A percentile compares a stretch with the other conserved stretches of the same genome.
phyloP scores from a whole-genome alignment of 1,139 yeast species.

The Fermentozyma sake region DNA sequence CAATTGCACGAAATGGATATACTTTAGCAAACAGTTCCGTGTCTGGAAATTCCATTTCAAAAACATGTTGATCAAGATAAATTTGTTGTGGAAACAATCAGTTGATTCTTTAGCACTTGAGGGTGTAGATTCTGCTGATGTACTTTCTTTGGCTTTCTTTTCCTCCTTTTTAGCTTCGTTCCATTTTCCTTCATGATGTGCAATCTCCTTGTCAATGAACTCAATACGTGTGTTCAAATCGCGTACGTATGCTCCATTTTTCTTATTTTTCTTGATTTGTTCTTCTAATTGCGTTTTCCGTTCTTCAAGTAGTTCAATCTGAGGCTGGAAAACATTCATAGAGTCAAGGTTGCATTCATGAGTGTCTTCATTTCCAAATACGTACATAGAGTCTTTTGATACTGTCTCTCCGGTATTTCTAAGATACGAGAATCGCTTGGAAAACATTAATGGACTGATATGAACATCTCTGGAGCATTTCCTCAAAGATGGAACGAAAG shows the following conservation, averaged over 20 bases:
- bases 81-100: slow-evolving; percentile 37
- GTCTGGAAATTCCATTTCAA: slow-evolving; percentile 41
- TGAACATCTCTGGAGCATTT: slow-evolving; percentile 19
- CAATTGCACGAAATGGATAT: slow-evolving; percentile 37
- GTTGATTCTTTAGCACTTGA: slow-evolving; percentile 4
- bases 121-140: not conserved
- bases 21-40: slow-evolving; percentile 32
- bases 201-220: slow-evolving; percentile 21
- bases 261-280: slow-evolving; percentile 14
- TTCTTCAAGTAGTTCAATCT: slow-evolving; percentile 21
- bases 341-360: slow-evolving; percentile 29
- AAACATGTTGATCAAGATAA: slow-evolving; percentile 37
- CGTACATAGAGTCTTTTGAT: slow-evolving; percentile 10
- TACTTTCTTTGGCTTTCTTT: too few relatives aligned
- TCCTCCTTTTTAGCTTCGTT: slow-evolving; percentile 4
- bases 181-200: slow-evolving; percentile 8
- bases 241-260: slow-evolving; percentile 8
- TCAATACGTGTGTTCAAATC: slow-evolving; percentile 18
- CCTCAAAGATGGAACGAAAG: slow-evolving; percentile 25
- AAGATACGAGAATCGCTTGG: slow-evolving; percentile 35
- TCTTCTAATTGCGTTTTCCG: slow-evolving; percentile 26
- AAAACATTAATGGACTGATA: slow-evolving; percentile 32
- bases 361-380: slow-evolving; percentile 26
- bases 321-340: slow-evolving; percentile 25
- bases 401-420: slow-evolving; percentile 28